Conservation (phyloP, 2,329 filamentous ascomycete species). For the Blastomyces emzantsi region DNA sequence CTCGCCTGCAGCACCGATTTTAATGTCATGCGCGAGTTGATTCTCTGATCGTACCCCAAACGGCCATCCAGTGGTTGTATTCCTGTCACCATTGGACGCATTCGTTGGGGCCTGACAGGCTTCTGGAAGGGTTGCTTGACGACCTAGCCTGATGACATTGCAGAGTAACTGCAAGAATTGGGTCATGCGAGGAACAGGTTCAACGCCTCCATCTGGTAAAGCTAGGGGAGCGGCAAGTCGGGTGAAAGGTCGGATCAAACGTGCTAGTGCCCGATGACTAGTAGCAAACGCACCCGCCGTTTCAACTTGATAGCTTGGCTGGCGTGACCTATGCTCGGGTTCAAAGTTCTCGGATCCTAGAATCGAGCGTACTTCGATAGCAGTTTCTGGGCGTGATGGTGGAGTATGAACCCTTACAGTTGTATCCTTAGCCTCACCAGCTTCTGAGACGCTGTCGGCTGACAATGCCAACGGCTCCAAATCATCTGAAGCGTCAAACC, state of each 20-base stretch:
- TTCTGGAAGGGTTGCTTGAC: not conserved
- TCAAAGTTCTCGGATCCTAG: not conserved
- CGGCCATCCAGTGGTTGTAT: not conserved
- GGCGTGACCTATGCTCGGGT: not conserved
- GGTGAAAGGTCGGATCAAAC: not conserved
- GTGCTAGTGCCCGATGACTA: not conserved
- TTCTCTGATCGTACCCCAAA: not conserved
- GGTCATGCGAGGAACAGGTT: not conserved
- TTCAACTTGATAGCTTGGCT: not conserved
- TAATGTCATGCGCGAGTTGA: not conserved
- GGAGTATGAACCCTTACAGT: not conserved
- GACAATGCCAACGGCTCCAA: not conserved
- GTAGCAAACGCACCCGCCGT: not conserved
- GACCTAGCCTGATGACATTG: not conserved
- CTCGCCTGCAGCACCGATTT: not conserved
- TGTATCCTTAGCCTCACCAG: not conserved
- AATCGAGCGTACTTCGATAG: not conserved
- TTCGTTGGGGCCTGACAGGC: not conserved
- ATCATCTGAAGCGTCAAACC: not conserved
- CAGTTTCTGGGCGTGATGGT: not conserved
- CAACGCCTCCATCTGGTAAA: not conserved
- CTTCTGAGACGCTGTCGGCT: not conserved
- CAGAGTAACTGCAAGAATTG: not conserved
- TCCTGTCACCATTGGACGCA: not conserved
- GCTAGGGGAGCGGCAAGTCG: not conserved